These are phyloP conservation scores for Mycena sanguinolenta DNA, from an alignment of 768 basidiomycete species.

Conservation along the genomic window DNA sequence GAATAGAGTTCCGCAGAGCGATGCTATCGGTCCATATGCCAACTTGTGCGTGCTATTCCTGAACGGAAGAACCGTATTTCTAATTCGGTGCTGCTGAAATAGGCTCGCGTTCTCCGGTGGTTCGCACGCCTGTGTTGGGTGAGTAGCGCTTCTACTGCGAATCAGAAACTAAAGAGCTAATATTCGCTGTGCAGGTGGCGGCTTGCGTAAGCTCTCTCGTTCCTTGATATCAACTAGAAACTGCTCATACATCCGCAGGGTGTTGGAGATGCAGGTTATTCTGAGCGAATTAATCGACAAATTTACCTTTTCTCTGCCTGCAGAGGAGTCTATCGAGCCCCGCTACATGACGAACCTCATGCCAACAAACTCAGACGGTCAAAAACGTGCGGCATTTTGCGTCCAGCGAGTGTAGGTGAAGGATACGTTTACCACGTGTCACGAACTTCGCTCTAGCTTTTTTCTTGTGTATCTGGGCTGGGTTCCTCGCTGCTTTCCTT, in stretches of 20 bases:
- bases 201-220: slow-evolving; percentile 35
- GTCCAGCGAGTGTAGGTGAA: slow-evolving; percentile 30
- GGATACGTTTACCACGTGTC: slow-evolving; percentile 17
- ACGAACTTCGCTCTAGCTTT: slow-evolving; percentile 21
- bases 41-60: slow-evolving; percentile 39
- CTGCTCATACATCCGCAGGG: slow-evolving; percentile 33
- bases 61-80: slow-evolving; percentile 25
- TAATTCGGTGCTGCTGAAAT: slow-evolving; percentile 8
- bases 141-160: slow-evolving; percentile 19
- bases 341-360: slow-evolving; percentile 27
- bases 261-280: slow-evolving; percentile 59
- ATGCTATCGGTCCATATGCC: slow-evolving; percentile 39
- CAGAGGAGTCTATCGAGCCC: slow-evolving; percentile 21
- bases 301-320: slow-evolving; percentile 55
- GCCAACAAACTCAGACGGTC: slow-evolving; percentile 24
- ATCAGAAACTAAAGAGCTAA: slow-evolving; percentile 9
- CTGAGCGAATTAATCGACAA: slow-evolving; percentile 53
- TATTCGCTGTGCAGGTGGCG: slow-evolving; percentile 32
- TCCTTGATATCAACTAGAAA: slow-evolving; percentile 15
- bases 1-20: slow-evolving; percentile 44
- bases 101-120: slow-evolving; percentile 29
- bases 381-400: slow-evolving; percentile 28
- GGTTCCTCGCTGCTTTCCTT: slow-evolving; percentile 22
- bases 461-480: slow-evolving; percentile 15
- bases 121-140: slow-evolving; percentile 35